Evolutionary conservation across 2,329 filamentous ascomycete species (phyloP).

Genomic region (Calonectria naviculata): DNA sequence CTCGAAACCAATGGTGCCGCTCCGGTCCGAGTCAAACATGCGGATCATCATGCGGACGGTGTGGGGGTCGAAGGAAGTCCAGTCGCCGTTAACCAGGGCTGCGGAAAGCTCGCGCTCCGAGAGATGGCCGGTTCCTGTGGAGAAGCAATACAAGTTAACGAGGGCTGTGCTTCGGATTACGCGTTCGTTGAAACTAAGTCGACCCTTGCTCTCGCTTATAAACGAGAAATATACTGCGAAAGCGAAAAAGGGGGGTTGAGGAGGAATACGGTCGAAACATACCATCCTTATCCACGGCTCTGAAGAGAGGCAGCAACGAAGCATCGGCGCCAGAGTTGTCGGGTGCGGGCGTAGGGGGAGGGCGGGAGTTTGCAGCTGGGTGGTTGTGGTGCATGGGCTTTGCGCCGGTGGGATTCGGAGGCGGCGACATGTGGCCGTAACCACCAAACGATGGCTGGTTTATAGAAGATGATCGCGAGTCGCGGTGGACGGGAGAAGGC

Average conservation of each 20-base stretch:
- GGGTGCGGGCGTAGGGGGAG: conserved; percentile 73
- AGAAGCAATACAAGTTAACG: conserved; percentile 1
- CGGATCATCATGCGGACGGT: conserved; percentile 99
- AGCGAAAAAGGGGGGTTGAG: not conserved
- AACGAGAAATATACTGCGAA: not conserved
- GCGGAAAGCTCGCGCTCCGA: conserved; percentile 88
- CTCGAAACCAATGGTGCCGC: conserved; percentile 90
- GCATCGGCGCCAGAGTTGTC: conserved; percentile 57
- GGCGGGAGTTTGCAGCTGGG: conserved; percentile 67
- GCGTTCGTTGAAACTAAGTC: not conserved
- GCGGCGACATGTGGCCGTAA: conserved; percentile 63
- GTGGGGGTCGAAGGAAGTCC: conserved; percentile 90
- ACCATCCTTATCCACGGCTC: conserved; percentile 90
- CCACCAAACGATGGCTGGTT: conserved; percentile 37
- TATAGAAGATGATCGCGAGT: conserved; percentile 39
- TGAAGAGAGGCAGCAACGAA: conserved; percentile 84
- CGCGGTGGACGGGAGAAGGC: conserved; percentile 51
- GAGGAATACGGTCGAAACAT: conserved; percentile 41
- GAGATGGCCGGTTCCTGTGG: conserved; percentile 79
- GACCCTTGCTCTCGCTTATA: not conserved
- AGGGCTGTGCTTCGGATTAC: conserved; percentile 5
- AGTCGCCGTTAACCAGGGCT: conserved; percentile 96
- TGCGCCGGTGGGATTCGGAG: conserved; percentile 57
- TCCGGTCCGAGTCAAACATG: conserved; percentile 97
- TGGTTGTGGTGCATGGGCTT: conserved; percentile 56